Percentiles rank a stretch among this genome's conserved stretches.
These are phyloP conservation scores for Coemansia aciculifera DNA, from an alignment of 192 early-diverging fungal genomes.

Conservation along the genomic window DNA sequence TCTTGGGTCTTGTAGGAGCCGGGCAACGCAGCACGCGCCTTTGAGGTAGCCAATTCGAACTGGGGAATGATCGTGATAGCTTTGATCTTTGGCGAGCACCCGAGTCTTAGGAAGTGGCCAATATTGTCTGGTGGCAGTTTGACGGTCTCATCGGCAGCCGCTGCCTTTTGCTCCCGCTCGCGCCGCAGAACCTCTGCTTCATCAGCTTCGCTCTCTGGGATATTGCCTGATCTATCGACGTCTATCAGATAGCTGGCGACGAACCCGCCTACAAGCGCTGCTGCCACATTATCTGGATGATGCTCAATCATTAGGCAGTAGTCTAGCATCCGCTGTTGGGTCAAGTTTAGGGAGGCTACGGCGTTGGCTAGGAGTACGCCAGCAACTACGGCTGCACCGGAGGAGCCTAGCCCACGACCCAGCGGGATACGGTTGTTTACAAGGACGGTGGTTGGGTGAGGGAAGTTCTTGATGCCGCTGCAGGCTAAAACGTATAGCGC, in stretches of 20 bases:
- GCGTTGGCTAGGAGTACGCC: constrained; percentile 84
- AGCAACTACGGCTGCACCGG: constrained; percentile 93
- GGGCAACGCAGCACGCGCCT: constrained; percentile 87
- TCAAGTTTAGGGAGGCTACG: constrained; percentile 66
- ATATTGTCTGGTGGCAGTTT: constrained; percentile 62
- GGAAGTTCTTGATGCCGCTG: constrained; percentile 62
- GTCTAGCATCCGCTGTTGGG: constrained; percentile 82
- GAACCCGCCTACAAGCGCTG: constrained; percentile 93
- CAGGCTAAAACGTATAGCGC: constrained; percentile 85
- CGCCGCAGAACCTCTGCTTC: constrained; percentile 14
- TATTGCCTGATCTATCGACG: constrained; percentile 35
- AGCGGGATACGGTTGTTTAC: constrained; percentile 93
- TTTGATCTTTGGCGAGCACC: constrained; percentile 70
- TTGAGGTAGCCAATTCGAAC: constrained; percentile 90
- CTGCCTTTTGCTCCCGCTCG: constrained; percentile 24
- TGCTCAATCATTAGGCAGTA: constrained; percentile 90
- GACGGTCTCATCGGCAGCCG: constrained; percentile 16
- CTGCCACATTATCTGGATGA: constrained; percentile 97
- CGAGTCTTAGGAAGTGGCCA: constrained; percentile 67
- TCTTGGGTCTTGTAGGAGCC: constrained; percentile 73
- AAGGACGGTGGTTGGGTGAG: constrained; percentile 65
- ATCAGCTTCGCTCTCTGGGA: constrained; percentile 38
- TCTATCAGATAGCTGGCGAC: constrained; percentile 81
- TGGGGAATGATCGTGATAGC: constrained; percentile 80
- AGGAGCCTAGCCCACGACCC: constrained; percentile 95